Conservation (phyloP, 2,329 filamentous ascomycete species). For the Ophioceras dolichostomum region DNA sequence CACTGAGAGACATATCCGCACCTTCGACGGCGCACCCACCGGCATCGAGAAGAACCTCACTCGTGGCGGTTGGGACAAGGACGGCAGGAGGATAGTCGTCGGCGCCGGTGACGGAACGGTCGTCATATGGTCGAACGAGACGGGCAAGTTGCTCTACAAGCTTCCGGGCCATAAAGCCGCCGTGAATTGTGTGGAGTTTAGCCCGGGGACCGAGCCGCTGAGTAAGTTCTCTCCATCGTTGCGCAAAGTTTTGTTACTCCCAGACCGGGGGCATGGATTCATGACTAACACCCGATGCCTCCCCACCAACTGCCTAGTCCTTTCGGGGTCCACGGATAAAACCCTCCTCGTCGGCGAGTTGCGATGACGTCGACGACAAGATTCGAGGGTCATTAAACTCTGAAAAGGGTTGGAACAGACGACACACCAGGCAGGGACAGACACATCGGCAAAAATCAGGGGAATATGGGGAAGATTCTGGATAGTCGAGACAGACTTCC, state of each 20-base stretch:
- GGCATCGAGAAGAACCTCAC: conserved; percentile 89
- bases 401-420: no score
- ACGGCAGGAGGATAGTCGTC: conserved; percentile 76
- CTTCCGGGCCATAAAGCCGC: conserved; percentile 90
- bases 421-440: no score
- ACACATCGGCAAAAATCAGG: no score
- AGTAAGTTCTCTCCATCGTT: no score
- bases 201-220: conserved; percentile 72
- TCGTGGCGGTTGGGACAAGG: conserved; percentile 77
- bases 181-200: conserved; percentile 90
- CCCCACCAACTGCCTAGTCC: conserved; percentile 61
- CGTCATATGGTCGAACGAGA: conserved; percentile 79
- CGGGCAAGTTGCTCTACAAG: conserved; percentile 88
- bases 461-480: no score
- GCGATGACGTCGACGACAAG: no score
- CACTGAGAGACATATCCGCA: conserved; percentile 69
- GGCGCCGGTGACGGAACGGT: conserved; percentile 86
- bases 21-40: conserved; percentile 81
- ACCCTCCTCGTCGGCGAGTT: conserved; percentile 77
- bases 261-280: neutral
- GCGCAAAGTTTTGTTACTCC: neutral
- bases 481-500: no score
- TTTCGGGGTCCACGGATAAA: conserved; percentile 83
- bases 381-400: no score
- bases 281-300: no score